A percentile compares a stretch with the other conserved stretches of the same genome.
phyloP scores from a whole-genome alignment of 805 yeast genomes.

The Ogataea salicorniae region DNA sequence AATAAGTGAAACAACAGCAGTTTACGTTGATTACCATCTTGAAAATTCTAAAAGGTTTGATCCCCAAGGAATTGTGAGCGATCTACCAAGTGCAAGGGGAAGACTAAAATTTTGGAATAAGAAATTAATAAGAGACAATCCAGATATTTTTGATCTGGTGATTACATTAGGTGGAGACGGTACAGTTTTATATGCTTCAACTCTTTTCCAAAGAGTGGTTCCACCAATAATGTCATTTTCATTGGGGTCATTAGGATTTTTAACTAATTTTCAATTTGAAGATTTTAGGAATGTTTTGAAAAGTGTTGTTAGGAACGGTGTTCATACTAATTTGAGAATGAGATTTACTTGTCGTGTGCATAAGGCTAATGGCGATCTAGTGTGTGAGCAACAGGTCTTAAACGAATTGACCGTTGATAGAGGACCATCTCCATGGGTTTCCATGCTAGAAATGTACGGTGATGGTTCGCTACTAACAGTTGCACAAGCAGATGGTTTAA shows the following conservation, averaged over 20 bases:
- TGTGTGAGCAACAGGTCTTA: constrained; percentile 69
- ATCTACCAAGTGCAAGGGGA: constrained; percentile 40
- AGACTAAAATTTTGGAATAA: constrained; percentile 67
- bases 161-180: constrained; percentile 97
- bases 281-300: constrained; percentile 57
- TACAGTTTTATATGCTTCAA: constrained; percentile 84
- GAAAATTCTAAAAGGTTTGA: constrained; percentile 60
- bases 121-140: constrained; percentile 41
- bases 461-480: constrained; percentile 80
- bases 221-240: constrained; percentile 92
- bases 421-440: constrained; percentile 90
- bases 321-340: constrained; percentile 76
- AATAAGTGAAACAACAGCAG: constrained; percentile 26
- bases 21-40: constrained; percentile 73
- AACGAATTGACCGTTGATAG: constrained; percentile 89
- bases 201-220: constrained; percentile 75
- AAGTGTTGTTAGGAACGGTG: constrained; percentile 62
- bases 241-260: constrained; percentile 86
- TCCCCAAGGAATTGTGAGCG: constrained; percentile 44
- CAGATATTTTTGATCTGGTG: constrained; percentile 62
- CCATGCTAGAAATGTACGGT: constrained; percentile 85
- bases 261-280: constrained; percentile 80
- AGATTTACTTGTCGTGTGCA: constrained; percentile 78
- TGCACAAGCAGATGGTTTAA: constrained; percentile 92
- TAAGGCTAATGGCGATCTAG: constrained; percentile 46